These are phyloP conservation scores for Marasmius oreades DNA, from an alignment of 1,284 basidiomycete genomes.

Conservation along the genomic window DNA sequence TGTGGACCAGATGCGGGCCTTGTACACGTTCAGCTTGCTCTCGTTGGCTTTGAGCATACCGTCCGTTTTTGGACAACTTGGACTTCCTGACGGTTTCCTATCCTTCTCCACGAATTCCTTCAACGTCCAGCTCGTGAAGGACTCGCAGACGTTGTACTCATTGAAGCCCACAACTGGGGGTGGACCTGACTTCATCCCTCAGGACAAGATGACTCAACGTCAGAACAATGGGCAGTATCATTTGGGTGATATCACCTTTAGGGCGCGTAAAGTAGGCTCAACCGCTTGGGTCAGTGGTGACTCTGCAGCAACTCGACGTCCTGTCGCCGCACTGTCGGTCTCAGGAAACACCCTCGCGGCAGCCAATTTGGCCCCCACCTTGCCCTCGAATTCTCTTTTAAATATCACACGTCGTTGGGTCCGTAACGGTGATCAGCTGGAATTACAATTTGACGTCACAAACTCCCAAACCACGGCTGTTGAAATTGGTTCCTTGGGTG, in stretches of 20 bases:
- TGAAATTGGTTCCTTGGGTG: constrained; percentile 53
- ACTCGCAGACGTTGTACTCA: constrained; percentile 57
- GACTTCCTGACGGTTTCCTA: constrained; percentile 45
- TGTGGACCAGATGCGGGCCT: too few relatives aligned
- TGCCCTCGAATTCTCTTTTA: constrained; percentile 42
- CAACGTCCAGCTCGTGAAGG: constrained; percentile 47
- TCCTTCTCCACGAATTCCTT: constrained; percentile 44
- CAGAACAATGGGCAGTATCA: constrained; percentile 50
- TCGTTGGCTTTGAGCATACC: neutral
- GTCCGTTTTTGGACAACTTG: constrained; percentile 21
- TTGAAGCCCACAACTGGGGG: constrained; percentile 34
- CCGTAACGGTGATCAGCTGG: constrained; percentile 36
- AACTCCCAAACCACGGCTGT: constrained; percentile 45
- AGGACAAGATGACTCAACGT: constrained; percentile 48
- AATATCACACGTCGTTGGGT: constrained; percentile 55
- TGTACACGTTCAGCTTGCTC: neutral
- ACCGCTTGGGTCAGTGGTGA: constrained; percentile 47
- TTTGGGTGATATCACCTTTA: constrained; percentile 54
- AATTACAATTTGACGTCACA: constrained; percentile 49
- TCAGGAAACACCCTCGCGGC: constrained; percentile 46
- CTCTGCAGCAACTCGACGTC: constrained; percentile 39
- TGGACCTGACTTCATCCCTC: constrained; percentile 50
- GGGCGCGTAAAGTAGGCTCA: constrained; percentile 43
- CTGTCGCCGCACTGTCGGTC: constrained; percentile 34
- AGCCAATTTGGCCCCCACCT: constrained; percentile 46